Base-by-base conservation (phyloP, 169 alveolate species). In the Cryptosporidium sp. region DNA sequence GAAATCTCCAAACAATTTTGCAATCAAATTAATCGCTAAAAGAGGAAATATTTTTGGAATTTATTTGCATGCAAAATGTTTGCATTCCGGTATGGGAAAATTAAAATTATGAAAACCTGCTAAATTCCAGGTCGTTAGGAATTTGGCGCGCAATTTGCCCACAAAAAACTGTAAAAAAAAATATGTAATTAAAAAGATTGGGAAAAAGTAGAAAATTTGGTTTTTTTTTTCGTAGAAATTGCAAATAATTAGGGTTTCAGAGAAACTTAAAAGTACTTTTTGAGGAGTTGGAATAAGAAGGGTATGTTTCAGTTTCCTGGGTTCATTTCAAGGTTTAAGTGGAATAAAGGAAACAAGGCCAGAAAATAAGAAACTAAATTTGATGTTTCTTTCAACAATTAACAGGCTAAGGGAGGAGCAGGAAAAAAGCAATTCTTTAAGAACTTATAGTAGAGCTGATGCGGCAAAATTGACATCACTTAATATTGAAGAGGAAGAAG, bases 331-430 rank as follows among this genome's bases (percentile, higher is more conserved):
- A 56, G 8, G 67, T 23, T 56, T 2, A n/a, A 56, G 37, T 56
- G 67, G 67, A 56, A 56, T 56, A 23, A 26, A 48, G 21, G 56
- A 48, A 48, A 48, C 14, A 0, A 56, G 67, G 67, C 35, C 29
- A 56, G 18, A 56, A 56, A 56, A 56, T 3, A 56, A 16, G 35
- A 26, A 56, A 56, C 67, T 45, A 6, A 45, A 44, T 70, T 73
- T 73, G 42, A 73, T 73, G 86, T 56, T 73, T 73, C 86, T 73
- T 52, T 53, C 86, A 14, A 73, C 86, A 18, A 73, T 73, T 14
- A 73, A 73, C 58, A 73, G 52, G 56, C 31, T 73, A 58, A 73
- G 70, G 58, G 86, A 73, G 71, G 86, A 73, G 33, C 62, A 73
- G 60, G 37, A 16, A 37, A 73, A 37, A 56, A 31, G 18, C 23